A percentile compares a stretch with the other conserved stretches of the same genome.
These are phyloP conservation scores for Dryas drummondii DNA, from an alignment of 306 rosid species.

Conservation along the genomic window DNA sequence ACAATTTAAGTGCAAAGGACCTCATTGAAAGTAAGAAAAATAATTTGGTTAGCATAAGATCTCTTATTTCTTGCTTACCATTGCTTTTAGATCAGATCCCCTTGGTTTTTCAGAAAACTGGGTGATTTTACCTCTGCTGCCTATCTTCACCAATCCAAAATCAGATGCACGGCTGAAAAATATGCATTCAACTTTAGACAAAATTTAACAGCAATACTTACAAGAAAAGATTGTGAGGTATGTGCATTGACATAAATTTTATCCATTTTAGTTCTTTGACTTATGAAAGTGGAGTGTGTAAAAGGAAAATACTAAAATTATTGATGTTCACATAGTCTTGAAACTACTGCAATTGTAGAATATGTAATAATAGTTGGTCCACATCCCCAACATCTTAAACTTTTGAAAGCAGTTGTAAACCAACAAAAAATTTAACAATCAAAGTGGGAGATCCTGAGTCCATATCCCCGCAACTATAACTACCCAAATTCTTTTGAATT, in stretches of 20 bases:
- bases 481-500: not conserved
- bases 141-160: constrained; percentile 80
- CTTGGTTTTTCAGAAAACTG: constrained; percentile 84
- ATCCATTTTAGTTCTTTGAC: not conserved
- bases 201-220: not conserved
- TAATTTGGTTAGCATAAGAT: not conserved
- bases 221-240: not conserved
- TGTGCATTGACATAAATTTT: not conserved
- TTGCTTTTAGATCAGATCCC: constrained; percentile 60
- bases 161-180: constrained; percentile 82
- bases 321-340: not conserved
- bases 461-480: not conserved
- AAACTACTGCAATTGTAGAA: not conserved
- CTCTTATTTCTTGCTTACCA: constrained; percentile 51
- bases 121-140: constrained; percentile 58
- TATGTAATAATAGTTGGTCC: not conserved
- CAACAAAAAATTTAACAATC: not conserved
- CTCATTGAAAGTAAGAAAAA: constrained; percentile 4
- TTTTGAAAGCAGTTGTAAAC: not conserved
- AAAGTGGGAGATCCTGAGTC: not conserved
- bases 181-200: constrained; percentile 13
- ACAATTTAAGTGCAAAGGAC: not conserved
- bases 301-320: not conserved
- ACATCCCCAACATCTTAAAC: not conserved
- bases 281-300: not conserved